These are phyloP conservation scores for Silene vulgaris DNA, from an alignment of 179 eudicot genomes.

Conservation along the genomic window DNA sequence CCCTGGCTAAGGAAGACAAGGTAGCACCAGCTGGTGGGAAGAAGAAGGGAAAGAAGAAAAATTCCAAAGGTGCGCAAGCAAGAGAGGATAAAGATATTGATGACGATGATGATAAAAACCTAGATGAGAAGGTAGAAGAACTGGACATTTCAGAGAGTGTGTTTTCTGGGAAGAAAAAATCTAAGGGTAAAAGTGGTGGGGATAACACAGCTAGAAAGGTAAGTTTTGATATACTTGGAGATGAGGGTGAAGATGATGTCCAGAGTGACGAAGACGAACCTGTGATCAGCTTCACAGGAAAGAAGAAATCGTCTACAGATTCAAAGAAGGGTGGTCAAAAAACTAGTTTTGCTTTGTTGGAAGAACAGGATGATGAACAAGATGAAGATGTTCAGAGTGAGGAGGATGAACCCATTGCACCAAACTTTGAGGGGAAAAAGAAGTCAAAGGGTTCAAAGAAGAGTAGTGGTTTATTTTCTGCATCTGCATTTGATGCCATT, in stretches of 20 bases:
- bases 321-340: slow-evolving; percentile 36
- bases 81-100: slow-evolving; percentile 44
- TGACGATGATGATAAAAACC: slow-evolving; percentile 19
- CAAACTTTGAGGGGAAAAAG: slow-evolving; percentile 42
- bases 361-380: slow-evolving; percentile 42
- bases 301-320: slow-evolving; percentile 52
- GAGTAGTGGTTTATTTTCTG: slow-evolving; percentile 27
- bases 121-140: slow-evolving; percentile 33
- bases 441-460: slow-evolving; percentile 50
- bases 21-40: slow-evolving; percentile 45
- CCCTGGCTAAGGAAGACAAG: slow-evolving; percentile 40
- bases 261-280: slow-evolving; percentile 43
- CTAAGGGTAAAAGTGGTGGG: slow-evolving; percentile 40
- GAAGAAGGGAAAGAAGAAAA: slow-evolving; percentile 73
- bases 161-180: slow-evolving; percentile 57
- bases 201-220: slow-evolving; percentile 28
- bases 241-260: slow-evolving; percentile 26
- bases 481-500: slow-evolving; percentile 41
- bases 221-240: slow-evolving; percentile 49
- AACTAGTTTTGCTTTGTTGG: slow-evolving; percentile 52
- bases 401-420: slow-evolving; percentile 31
- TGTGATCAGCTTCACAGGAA: slow-evolving; percentile 39
- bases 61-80: slow-evolving; percentile 32
- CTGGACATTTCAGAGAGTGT: slow-evolving; percentile 33
- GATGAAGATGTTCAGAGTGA: slow-evolving; percentile 27